Conservation (phyloP, 805 yeast species). For the Starmera caribaea region DNA sequence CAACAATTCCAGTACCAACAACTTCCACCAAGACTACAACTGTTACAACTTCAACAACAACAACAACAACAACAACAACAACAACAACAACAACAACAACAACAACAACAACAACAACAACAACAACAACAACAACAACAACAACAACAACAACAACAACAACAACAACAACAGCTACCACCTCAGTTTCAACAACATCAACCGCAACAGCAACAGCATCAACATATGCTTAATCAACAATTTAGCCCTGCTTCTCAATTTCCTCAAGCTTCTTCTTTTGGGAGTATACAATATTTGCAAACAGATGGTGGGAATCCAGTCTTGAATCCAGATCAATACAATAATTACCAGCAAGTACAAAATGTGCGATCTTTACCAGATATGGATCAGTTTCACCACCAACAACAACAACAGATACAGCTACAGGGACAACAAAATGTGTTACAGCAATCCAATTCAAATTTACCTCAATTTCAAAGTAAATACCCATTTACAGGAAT, state of each 20-base stretch:
- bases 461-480: no score
- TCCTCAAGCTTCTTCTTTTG: constrained; percentile 1
- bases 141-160: constrained; percentile 1
- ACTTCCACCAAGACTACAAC: background rate
- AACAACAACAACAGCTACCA: constrained; percentile 2
- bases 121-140: constrained; percentile 3
- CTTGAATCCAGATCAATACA: no score
- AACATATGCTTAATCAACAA: background rate
- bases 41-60: background rate
- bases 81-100: constrained; percentile 1
- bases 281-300: background rate
- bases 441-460: no score
- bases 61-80: background rate
- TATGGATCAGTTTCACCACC: no score
- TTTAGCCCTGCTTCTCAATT: background rate
- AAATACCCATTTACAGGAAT: no score
- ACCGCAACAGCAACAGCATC: constrained; percentile 3
- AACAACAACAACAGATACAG: no score
- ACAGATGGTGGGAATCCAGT: no score
- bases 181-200: constrained; percentile 3
- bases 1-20: no score
- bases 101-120: constrained; percentile 1
- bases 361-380: no score
- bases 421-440: no score
- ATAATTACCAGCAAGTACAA: no score